Evolutionary conservation across 805 yeast genomes (phyloP), one percentile per base, ranked within the genome.

Genomic region (Candida suzukii): DNA sequence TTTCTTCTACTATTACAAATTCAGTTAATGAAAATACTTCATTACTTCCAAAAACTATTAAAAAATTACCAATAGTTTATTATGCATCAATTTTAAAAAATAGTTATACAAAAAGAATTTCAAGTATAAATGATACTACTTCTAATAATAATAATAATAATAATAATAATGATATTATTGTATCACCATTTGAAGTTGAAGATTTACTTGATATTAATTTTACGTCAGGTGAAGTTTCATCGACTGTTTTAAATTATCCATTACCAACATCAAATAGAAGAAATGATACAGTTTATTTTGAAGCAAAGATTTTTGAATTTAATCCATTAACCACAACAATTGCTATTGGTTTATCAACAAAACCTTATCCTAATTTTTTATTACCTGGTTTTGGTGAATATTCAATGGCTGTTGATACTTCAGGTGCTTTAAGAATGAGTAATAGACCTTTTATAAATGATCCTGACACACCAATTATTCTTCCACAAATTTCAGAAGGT

Each of bases 361-460:
- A 72, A 47, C 91, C 93, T 2, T 82, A 82, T 51, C 93, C 95
- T 2, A 68, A 73, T 44, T 85, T 83, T 58, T 68, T 86, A 48
- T 66, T 81, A 13, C 95, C 95, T 0, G 95, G 95, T 1, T 73
- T 78, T 57, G 71, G 76, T 44, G 74, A 74, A 38, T 82, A 80
- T 52, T 80, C 88, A 0, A 68, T 85, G 38, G 83, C 83, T 3
- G 78, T 84, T 54, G 91, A 84, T 56, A 74, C 85, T 2, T 75
- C 78, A 4, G 95, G 95, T 2, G 74, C 79, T 44, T 62, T 83
- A 42, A 69, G 86, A 46, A 73, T 83, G 38, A 56, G 49, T 42
- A 81, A 78, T 52, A 74, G 74, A 51, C 86, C 88, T 19, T 76
- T 80, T 37, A 68, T 73, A 1, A 58, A 63, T 35, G 67, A 73